Percentiles rank a stretch among this genome's conserved stretches.
These are phyloP conservation scores for Dryas alaskensis DNA, from an alignment of 306 rosid genomes.

Conservation along the genomic window DNA sequence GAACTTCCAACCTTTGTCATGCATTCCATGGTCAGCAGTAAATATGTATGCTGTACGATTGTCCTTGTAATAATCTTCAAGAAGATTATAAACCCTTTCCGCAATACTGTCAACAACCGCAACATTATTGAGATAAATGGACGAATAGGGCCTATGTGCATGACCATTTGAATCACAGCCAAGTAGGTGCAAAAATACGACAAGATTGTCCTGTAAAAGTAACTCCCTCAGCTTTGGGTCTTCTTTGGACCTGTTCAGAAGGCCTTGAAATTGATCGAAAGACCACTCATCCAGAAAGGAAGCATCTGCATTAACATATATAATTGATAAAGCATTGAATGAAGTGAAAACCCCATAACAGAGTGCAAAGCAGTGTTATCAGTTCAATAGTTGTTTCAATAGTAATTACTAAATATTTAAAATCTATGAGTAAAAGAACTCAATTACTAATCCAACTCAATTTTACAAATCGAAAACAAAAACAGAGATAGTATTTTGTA, in stretches of 20 bases:
- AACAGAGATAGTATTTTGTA: not conserved
- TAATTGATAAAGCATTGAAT: conserved; percentile 15
- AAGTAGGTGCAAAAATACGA: conserved; percentile 74
- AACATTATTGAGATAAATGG: conserved; percentile 87
- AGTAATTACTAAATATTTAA: not conserved
- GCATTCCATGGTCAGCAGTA: conserved; percentile 96
- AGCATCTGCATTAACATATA: conserved; percentile 62
- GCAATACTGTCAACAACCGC: conserved; percentile 85
- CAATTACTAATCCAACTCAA: not conserved
- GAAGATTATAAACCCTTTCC: conserved; percentile 66
- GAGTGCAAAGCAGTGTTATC: conserved; percentile 4
- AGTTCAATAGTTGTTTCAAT: not conserved
- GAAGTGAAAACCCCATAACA: conserved; percentile 15
- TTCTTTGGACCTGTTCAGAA: conserved; percentile 65
- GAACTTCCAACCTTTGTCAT: conserved; percentile 68
- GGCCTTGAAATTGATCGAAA: conserved; percentile 75
- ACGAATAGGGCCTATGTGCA: conserved; percentile 80
- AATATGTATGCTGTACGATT: conserved; percentile 70
- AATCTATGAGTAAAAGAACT: not conserved
- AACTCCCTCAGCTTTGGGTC: conserved; percentile 61
- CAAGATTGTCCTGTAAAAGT: conserved; percentile 69
- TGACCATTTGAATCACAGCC: conserved; percentile 96
- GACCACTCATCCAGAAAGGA: conserved; percentile 94
- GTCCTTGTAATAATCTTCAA: conserved; percentile 73
- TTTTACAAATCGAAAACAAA: not conserved